Evolutionary conservation across 2,329 filamentous ascomycete species (phyloP), one percentile per base, ranked within the genome.

Genomic region (Nectriaceae sp.): DNA sequence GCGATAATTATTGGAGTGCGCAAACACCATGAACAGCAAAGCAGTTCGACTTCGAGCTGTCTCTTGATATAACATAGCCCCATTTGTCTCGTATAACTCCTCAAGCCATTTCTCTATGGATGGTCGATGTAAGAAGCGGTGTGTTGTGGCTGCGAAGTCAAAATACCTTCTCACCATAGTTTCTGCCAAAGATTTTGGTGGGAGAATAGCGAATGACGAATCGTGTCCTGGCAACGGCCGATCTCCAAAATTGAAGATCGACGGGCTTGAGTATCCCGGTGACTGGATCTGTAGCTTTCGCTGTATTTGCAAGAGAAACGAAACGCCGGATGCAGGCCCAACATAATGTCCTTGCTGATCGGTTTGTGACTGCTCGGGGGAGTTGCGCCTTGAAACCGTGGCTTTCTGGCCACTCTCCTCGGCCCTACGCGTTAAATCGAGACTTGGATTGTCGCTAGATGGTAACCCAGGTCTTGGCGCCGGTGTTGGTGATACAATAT

Each of bases 61-160:
- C 19, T 36, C 38, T 20, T 48, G 46, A 13, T 49, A 50, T 11
- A 40, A 35, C 57, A 59, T 59, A 6, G 44, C 41, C 3, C 58
- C 59, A 21, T 55, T 40, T 2, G 53, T 67, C 11, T 63, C 60
- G 37, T 69, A 65, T 42, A 74, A 67, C 21, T 73, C 61, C 35
- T 69, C 63, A 8, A 73, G 58, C 74, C 75, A 78, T 11, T 54
- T 48, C 49, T 76, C 70, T 4, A 79, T 70, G 3, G 71, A 75
- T 0, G 74, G 72, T 3, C 77, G 67, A 56, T 80, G 77, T 18
- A 81, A 58, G 49, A 79, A 79, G 2, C 77, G 70, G 52, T 81
- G 78, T 0, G 78, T 80, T 2, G 79, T 76, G 38, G 78, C 75
- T 4, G 76, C 77, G 50, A 76, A 77, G 38, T 80, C 77, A 57